Evolutionary conservation across 805 yeast species (phyloP), one percentile per base, ranked within the genome.

Genomic region (Cyberlindnera euphorbiiphila): DNA sequence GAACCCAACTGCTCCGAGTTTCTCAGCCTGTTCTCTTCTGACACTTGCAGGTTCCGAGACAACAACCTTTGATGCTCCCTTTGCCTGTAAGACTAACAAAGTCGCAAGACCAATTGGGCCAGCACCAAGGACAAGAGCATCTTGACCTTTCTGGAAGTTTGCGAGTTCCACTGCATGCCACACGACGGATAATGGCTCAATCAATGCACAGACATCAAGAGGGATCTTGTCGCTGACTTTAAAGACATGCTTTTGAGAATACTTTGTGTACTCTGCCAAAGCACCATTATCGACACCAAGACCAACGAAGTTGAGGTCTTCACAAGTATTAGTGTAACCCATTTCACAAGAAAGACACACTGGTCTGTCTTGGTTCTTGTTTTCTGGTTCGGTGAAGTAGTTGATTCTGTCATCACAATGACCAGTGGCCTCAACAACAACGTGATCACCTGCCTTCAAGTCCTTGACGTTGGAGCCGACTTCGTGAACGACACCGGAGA

Each of bases 41-140:
- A 74, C 65, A 19, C 62, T 57, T 7, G 81, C 80, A 14, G 82
- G 84, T 49, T 76, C 84, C n/a, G 74, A 64, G 31, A 76, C 75
- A 12, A 78, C 78, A 54, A 77, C 66, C 25, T 54, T 58, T n/a
- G 67, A 60, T 2, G 70, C 72, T 16, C 59, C 60, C 43, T 71
- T 69, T 6, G 77, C 80, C 43, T 71, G 66, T 37, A 71, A 51
- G 11, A 76, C 79, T 30, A 77, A 57, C n/a, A 76, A 61, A 4
- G 79, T 67, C 15, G 81, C 74, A 17, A 78, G 57, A 8, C 84
- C 83, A 52, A 78, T 76, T 14, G 82, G 80, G 4, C 84, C 84
- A 19, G 77, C 74, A 19, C 83, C 83, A 12, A 78, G 51, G n/a
- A 78, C 72, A 32, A 76, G 57, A 4, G 73, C 76, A 16, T 64